These are phyloP conservation scores for Phialophora expanda DNA, from an alignment of 2,329 filamentous ascomycete species.

Conservation along the genomic window DNA sequence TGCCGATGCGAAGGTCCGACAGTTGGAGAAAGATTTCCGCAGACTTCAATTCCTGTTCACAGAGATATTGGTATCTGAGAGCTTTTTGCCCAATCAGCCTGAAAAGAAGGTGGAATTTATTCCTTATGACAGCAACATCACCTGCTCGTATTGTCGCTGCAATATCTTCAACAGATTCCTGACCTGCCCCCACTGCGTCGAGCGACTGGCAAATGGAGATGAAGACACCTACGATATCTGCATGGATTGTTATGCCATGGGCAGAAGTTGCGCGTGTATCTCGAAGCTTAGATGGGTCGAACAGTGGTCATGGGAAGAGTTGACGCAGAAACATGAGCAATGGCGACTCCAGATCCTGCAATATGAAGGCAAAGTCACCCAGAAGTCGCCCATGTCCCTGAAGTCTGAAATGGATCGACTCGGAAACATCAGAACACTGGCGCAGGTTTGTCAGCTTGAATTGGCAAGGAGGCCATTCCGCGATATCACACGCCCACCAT, in stretches of 20 bases:
- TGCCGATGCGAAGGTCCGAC: conserved; percentile 62
- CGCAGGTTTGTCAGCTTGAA: conserved; percentile 93
- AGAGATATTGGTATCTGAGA: conserved; percentile 80
- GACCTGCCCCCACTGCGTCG: conserved; percentile 84
- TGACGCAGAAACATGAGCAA: conserved; percentile 76
- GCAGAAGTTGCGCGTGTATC: conserved; percentile 86
- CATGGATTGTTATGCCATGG: conserved; percentile 99
- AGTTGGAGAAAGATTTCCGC: conserved; percentile 82
- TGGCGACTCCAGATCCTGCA: conserved; percentile 82
- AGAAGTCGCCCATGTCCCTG: conserved; percentile 71
- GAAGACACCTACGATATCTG: conserved; percentile 93
- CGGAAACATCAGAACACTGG: conserved; percentile 74
- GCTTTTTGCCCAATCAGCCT: conserved; percentile 69
- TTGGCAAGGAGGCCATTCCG: conserved; percentile 78
- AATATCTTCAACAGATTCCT: conserved; percentile 98
- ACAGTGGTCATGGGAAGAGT: conserved; percentile 83
- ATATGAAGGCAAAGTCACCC: conserved; percentile 70
- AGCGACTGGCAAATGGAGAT: conserved; percentile 68
- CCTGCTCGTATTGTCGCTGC: conserved; percentile 91
- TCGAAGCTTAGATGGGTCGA: conserved; percentile 89
- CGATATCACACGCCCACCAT: conserved; percentile 71
- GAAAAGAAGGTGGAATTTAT: conserved; percentile 74
- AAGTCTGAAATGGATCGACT: conserved; percentile 69
- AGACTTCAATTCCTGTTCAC: conserved; percentile 78
- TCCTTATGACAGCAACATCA: conserved; percentile 86